phyloP scores from a whole-genome alignment of 768 basidiomycete genomes.

The Tylopilus sp. region DNA sequence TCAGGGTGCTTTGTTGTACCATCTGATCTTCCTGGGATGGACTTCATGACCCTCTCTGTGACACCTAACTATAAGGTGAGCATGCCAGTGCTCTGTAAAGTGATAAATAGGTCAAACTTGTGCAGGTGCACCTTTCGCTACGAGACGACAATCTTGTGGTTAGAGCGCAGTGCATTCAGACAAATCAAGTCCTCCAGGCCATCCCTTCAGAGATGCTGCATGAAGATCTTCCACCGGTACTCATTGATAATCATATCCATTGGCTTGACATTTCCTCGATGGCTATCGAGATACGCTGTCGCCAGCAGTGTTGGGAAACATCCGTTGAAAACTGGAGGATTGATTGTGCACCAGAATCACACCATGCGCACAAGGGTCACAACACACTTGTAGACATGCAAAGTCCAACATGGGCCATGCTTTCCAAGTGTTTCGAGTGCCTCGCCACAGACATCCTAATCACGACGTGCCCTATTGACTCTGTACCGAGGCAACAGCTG shows the following conservation, averaged over 20 bases:
- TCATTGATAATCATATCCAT: constrained; percentile 13
- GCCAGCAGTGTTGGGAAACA: constrained; percentile 13
- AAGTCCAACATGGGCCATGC: background rate
- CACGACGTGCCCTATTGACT: background rate
- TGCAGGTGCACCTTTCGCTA: constrained; percentile 13
- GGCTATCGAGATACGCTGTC: constrained; percentile 23
- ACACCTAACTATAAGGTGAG: too few relatives aligned
- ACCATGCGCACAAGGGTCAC: background rate
- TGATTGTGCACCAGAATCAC: background rate
- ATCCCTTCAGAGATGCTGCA: constrained; percentile 13
- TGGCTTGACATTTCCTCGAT: constrained; percentile 20
- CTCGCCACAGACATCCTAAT: background rate
- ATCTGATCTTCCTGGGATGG: too few relatives aligned
- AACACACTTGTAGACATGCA: constrained; percentile 18
- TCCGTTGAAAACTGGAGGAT: constrained; percentile 22
- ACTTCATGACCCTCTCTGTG: too few relatives aligned
- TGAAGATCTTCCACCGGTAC: constrained; percentile 17
- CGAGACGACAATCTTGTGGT: constrained; percentile 6
- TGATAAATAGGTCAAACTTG: background rate
- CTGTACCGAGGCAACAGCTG: background rate
- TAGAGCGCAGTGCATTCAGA: background rate
- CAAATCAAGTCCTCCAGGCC: constrained; percentile 5
- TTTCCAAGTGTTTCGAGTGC: background rate
- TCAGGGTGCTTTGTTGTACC: too few relatives aligned
- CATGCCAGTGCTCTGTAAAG: too few relatives aligned